Evolutionary conservation across 2,329 filamentous ascomycete genomes (phyloP).

Genomic region (Penicillium sumatraense): DNA sequence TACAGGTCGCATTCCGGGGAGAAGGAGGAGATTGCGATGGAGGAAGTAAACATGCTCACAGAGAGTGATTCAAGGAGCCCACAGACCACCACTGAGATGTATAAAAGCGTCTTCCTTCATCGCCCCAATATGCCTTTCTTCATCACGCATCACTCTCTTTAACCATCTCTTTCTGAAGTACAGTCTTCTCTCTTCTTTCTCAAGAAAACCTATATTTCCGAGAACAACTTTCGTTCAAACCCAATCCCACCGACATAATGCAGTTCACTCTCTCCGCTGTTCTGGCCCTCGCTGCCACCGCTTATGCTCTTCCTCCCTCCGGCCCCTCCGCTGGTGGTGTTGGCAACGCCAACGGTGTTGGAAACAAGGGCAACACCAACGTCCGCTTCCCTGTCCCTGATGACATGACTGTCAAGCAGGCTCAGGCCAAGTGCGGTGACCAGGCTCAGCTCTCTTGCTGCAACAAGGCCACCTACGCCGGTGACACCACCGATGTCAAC

Average conservation of each 20-base stretch:
- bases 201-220: conserved; percentile 18
- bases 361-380: conserved; percentile 40
- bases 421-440: conserved; percentile 44
- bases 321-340: conserved; percentile 24
- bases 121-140: conserved; percentile 25
- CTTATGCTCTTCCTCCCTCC: conserved; percentile 33
- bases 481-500: conserved; percentile 39
- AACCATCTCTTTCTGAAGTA: conserved; percentile 30
- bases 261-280: conserved; percentile 41
- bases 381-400: conserved; percentile 39
- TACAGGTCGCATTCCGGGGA: conserved; percentile 37
- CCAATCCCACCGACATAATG: conserved; percentile 42
- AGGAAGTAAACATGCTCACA: conserved; percentile 15
- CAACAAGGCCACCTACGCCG: conserved; percentile 44
- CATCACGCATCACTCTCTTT: conserved; percentile 40
- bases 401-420: conserved; percentile 41
- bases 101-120: conserved; percentile 36
- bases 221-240: conserved; percentile 32
- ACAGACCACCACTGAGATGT: conserved; percentile 32
- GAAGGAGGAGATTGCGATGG: conserved; percentile 16
- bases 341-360: conserved; percentile 29
- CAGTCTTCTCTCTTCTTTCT: conserved; percentile 27
- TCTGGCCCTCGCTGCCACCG: conserved; percentile 41
- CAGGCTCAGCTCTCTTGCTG: conserved; percentile 45
- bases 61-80: conserved; percentile 12